Evolutionary conservation across 345 rosid genomes (phyloP), one percentile per base, ranked within the genome.

Genomic region (Theobroma cacao): DNA sequence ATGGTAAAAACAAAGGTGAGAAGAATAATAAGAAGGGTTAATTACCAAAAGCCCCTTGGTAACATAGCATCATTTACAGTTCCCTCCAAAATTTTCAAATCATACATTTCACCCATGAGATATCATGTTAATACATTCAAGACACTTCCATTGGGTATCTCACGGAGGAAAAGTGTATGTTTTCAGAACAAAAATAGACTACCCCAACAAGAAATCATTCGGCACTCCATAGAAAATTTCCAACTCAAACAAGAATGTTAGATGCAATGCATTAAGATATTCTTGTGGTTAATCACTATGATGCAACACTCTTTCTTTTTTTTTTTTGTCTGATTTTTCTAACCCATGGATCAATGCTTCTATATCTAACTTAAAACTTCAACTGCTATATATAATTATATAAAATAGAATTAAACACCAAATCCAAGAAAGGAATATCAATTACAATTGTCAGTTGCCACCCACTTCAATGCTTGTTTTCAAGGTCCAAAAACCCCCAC

Each of bases 401-500:
- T 48, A 71, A 48, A 71, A 71, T 50, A 22, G 50, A 71, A 30
- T 50, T 28, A 71, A 50, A 50, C 43, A 50, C 20, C 17, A 12
- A 69, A 71, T 50, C 41, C 41, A 71, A 33, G 31, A 31, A 50
- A 71, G 61, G 30, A 45, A 31, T 48, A 47, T 70, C 15, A 70
- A 30, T 30, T 28, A 30, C 36, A 20, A 70, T 18, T 8, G 45
- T 48, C 36, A 36, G 38, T 5, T 41, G 9, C 45, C 45, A 50
- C 43, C 61, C 58, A 67, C 28, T 48, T 71, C 18, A 18, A 50
- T 50, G 26, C 15, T 48, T 17, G 11, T 14, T 47, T 11, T 31
- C 75, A 71, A 9, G 1, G 34, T 59, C 41, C 43, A 71, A 2
- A 33, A 50, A 48, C 60, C 72, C 41, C 80, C 81, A 95, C 98